Conservation (phyloP, 2,329 filamentous ascomycete species). For the Penicillium sp. region DNA sequence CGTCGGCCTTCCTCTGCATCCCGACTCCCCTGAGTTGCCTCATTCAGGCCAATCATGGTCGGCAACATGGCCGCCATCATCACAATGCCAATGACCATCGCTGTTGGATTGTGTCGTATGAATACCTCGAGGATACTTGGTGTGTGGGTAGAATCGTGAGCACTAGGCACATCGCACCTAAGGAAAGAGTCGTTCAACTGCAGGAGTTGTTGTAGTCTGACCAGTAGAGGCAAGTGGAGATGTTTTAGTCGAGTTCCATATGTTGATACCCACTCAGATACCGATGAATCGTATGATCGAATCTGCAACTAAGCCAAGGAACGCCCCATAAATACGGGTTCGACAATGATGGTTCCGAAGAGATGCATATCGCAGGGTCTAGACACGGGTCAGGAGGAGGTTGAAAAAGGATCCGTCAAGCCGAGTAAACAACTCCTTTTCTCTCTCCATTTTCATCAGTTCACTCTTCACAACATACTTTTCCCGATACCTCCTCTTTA, state of each 20-base stretch:
- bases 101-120: constrained; percentile 1
- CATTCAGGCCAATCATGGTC: constrained; percentile 28
- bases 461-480: not conserved
- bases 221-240: not conserved
- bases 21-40: constrained; percentile 21
- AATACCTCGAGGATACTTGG: not conserved
- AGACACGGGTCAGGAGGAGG: not conserved
- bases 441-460: not conserved
- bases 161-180: constrained; percentile 3
- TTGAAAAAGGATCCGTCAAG: not conserved
- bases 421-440: not conserved
- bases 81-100: constrained; percentile 26
- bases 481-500: not conserved
- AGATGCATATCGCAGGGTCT: not conserved
- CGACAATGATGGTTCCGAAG: too few species aligned
- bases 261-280: constrained; percentile 5
- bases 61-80: constrained; percentile 28
- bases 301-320: constrained; percentile 12
- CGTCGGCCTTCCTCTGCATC: constrained; percentile 21
- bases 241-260: not conserved
- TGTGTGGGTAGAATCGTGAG: not conserved
- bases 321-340: not conserved
- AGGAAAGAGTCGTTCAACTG: constrained; percentile 6
- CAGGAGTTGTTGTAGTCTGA: not conserved
- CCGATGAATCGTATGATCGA: constrained; percentile 14